Base-by-base conservation (phyloP, 768 basidiomycete species). In the Tulasnella sp. region DNA sequence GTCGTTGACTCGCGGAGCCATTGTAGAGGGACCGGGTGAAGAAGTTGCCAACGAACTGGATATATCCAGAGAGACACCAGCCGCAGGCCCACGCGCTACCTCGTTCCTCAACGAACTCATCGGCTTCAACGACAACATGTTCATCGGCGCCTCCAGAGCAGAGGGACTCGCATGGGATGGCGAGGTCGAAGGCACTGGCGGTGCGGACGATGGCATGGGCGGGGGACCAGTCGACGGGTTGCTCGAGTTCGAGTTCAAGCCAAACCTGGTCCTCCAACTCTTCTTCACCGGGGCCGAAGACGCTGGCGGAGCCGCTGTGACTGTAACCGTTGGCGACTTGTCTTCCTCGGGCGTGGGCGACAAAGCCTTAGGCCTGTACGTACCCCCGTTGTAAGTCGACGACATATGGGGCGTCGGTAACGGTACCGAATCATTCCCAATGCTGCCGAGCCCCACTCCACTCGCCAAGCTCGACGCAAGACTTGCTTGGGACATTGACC, bases 101-200 rank as follows among this genome's bases (percentile, higher is more conserved):
- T 48, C 45, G 45, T 48, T 48, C 45, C 26, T 48, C 45, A 48
- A 21, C 45, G 26, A 19, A 10, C 19, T 27, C 45, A 27, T 27
- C n/a, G 19, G 45, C 19, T 19, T 21, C 19, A 19, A 10, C 5
- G 45, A 21, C n/a, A 27, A 7, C 45, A 48, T 21, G 45, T 5
- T 7, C 45, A 27, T 27, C 7, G 45, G 45, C 5, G 19, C 5
- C n/a, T 48, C 45, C 8, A 21, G 45, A 5, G 54, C 54, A 41
- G 26, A 26, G 43, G 54, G 54, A n/a, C 34, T 42, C 54, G 54
- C 54, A 56, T 56, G 54, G 41, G 54, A 15, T 7, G 19, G 7
- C 8, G 27, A 23, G 8, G 54, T 21, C 24, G 38, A 41, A 41
- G 8, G 34, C 38, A 24, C 26, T 56, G 19, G 19, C 10, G 26